Evolutionary conservation across 805 yeast genomes (phyloP).

Genomic region (Saturnispora halmiae): DNA sequence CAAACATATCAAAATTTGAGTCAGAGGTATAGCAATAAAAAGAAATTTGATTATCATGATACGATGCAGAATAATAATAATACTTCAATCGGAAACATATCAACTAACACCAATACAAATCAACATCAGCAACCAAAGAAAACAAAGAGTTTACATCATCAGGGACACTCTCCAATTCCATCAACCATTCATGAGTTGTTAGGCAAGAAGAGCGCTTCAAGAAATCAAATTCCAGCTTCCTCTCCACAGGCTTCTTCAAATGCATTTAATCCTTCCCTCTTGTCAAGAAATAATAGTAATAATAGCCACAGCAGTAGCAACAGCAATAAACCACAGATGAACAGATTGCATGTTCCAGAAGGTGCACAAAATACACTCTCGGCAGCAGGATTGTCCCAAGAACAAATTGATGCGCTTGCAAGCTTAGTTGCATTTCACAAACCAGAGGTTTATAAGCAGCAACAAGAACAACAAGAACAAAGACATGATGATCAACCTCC

Average conservation of each 20-base stretch:
- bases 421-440: constrained; percentile 64
- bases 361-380: constrained; percentile 58
- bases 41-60: constrained; percentile 14
- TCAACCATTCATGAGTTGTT: constrained; percentile 23
- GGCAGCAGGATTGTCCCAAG: constrained; percentile 56
- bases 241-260: neutral
- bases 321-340: neutral
- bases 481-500: constrained; percentile 5
- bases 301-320: constrained; percentile 19
- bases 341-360: constrained; percentile 53
- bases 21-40: constrained; percentile 14
- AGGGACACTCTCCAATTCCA: constrained; percentile 29
- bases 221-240: neutral
- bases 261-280: constrained; percentile 3
- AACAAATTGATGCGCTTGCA: constrained; percentile 65
- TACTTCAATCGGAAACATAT: neutral
- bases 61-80: constrained; percentile 9
- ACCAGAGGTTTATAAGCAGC: constrained; percentile 15
- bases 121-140: neutral
- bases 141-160: constrained; percentile 6
- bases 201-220: constrained; percentile 6
- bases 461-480: neutral
- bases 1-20: constrained; percentile 13
- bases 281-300: constrained; percentile 18
- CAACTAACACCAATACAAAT: neutral